Conservation (phyloP, 352 stramenopile species). For the Phytophthora fragariae region DNA sequence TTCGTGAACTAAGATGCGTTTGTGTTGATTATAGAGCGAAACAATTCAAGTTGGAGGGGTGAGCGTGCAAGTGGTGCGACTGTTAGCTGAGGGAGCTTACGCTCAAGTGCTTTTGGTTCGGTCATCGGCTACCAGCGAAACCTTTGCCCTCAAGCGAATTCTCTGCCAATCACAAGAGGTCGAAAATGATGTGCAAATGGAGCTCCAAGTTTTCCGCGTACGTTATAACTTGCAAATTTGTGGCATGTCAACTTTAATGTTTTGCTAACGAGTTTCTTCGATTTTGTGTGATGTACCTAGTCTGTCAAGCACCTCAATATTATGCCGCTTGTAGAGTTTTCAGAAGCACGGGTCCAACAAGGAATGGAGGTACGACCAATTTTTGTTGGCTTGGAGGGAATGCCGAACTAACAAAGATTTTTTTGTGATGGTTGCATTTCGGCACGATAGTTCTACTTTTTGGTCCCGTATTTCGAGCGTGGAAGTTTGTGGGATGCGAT, state of each 20-base stretch:
- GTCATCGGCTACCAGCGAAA: slow-evolving; percentile 68
- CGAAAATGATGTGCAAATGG: slow-evolving; percentile 77
- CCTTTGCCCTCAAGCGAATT: slow-evolving; percentile 85
- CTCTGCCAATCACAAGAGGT: slow-evolving; percentile 86
- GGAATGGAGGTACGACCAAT: slow-evolving; percentile 66
- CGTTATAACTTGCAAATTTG: slow-evolving; percentile 9
- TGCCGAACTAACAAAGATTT: not conserved
- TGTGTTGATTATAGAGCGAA: slow-evolving; percentile 54
- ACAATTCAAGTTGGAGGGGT: slow-evolving; percentile 80
- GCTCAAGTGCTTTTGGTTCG: slow-evolving; percentile 86
- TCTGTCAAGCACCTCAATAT: slow-evolving; percentile 85
- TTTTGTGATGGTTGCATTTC: not conserved
- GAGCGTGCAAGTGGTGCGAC: slow-evolving; percentile 70
- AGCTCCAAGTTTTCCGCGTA: slow-evolving; percentile 82
- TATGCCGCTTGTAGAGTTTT: slow-evolving; percentile 83
- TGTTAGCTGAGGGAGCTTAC: slow-evolving; percentile 80
- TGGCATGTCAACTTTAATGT: not conserved
- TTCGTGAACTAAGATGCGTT: not conserved
- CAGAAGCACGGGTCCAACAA: slow-evolving; percentile 67
- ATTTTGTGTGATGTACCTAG: slow-evolving; percentile 34
- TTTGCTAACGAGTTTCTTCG: not conserved
- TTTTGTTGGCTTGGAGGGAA: not conserved
- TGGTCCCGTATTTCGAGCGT: slow-evolving; percentile 87
- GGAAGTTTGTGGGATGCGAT: slow-evolving; percentile 87
- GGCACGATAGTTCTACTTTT: slow-evolving; percentile 72